Base-by-base conservation (phyloP, 2,329 filamentous ascomycete species). In the Aspergillus flavus region DNA sequence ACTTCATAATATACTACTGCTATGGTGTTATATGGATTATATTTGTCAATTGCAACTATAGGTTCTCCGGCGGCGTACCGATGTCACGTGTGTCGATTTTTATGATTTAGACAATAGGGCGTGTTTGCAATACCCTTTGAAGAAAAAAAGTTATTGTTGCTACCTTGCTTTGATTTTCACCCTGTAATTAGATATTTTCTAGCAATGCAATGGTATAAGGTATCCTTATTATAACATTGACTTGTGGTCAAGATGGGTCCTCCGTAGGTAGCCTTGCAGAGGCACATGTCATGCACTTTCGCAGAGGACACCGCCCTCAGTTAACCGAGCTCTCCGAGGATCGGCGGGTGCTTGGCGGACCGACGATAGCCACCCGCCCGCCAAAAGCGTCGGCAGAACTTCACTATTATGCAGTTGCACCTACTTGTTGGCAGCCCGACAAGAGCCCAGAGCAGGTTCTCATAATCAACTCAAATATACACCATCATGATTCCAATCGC, bases 251-350 rank as follows among this genome's bases (percentile, higher is more conserved):
- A 16, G 14, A 41, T 16, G 3, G 23, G 12, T 28, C 21, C 21
- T 53, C 50, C 52, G 52, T 55, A 60, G 32, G 19, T 62, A 58
- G 50, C 28, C 34, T 30, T 53, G 16, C 45, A 56, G 43, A 58
- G 55, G 43, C 23, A 26, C 41, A 41, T 30, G 57, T 41, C 11
- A 16, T 34, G 32, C 32, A 46, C 21, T 14, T 48, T n/a, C n/a
- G 39, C 39, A 41, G 39, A 53, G 50, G 30, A 55, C 36, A 45
- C 36, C 46, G 57, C 41, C 46, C 58, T 65, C 56, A 64, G 64
- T 75, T 76, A 75, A 66, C 75, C 75, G 73, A 76, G 68, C 62
- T 61, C 61, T 73, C 72, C 73, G 74, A 75, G 73, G 73, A 73
- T 67, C 71, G 67, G 71, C 67, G 56, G 61, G 65, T 69, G 67